Base-by-base conservation (phyloP, 1,139 yeast genomes). In the Blastobotrys serpentis region DNA sequence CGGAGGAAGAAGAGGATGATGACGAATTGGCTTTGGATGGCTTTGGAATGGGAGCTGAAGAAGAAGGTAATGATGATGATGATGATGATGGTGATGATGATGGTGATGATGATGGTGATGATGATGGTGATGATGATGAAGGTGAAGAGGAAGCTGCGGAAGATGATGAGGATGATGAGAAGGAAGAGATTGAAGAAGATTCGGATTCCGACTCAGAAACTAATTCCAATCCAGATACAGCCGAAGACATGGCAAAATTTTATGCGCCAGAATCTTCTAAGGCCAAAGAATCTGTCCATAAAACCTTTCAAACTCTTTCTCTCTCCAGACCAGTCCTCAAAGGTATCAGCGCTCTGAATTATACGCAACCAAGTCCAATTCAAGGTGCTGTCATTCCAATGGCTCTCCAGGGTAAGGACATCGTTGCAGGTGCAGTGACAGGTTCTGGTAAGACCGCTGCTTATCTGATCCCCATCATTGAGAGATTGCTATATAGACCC, bases 401-500 rank as follows among this genome's bases (percentile, higher is more conserved):
- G 49, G 96, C 97, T 0, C 75, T 92, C 40, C 69, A 86, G 56
- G 98, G 98, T 59, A 90, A 87, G 63, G 96, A 88, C 67, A 81
- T 92, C 47, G 96, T 92, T 58, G 99, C 98, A n/a, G 98, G 98
- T 73, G 98, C 98, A 32, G 96, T 87, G 22, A 92, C 99, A 2
- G 99, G 99, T 72, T 89, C 98, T 30, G 99, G 99, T 79, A 92
- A 92, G 67, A 94, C 99, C 16, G 98, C 98, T 4, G 98, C 98
- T 1, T 92, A 88, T 64, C 82, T 92, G 84, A 86, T 92, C 50
- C 99, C 98, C 14, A 87, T 92, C 36, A 80, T 94, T 52, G 98
- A 94, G 70, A 82, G 98, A 73, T 74, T 92, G 42, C 71, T 92
- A 29, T 92, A 84, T 68, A 86, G 94, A 60, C 97, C 98, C 7